These are phyloP conservation scores for Cutaneotrichosporon cutaneum DNA, from an alignment of 1,284 basidiomycete genomes.

Conservation along the genomic window DNA sequence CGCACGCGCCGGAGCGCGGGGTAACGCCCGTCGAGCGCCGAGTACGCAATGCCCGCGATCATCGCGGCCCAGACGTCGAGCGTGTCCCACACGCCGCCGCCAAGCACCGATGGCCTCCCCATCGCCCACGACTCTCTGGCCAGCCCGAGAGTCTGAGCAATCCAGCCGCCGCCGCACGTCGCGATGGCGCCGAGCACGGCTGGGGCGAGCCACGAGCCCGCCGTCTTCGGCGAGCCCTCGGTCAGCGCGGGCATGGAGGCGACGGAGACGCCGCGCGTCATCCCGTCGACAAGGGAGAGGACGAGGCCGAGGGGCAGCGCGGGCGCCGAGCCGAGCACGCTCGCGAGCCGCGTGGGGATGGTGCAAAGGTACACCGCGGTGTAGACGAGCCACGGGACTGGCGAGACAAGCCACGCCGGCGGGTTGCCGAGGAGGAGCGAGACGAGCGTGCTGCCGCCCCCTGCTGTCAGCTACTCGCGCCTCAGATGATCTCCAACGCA, in stretches of 20 bases:
- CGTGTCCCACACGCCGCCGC: slow-evolving; percentile 35
- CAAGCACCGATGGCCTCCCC: slow-evolving; percentile 33
- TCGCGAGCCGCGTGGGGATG: slow-evolving; percentile 33
- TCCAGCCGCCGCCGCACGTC: slow-evolving; percentile 38
- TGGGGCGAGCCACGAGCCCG: slow-evolving; percentile 27
- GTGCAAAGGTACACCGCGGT: slow-evolving; percentile 34
- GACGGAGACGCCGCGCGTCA: slow-evolving; percentile 37
- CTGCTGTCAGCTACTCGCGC: slow-evolving; percentile 23
- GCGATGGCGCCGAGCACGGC: slow-evolving; percentile 39
- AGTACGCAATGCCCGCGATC: slow-evolving; percentile 30
- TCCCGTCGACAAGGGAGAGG: slow-evolving; percentile 35
- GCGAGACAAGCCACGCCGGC: slow-evolving; percentile 45
- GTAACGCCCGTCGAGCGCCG: slow-evolving; percentile 26
- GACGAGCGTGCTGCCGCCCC: slow-evolving; percentile 45
- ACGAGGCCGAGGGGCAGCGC: slow-evolving; percentile 35
- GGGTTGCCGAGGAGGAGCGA: slow-evolving; percentile 41
- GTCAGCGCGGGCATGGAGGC: slow-evolving; percentile 28
- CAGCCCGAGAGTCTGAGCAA: slow-evolving; percentile 37
- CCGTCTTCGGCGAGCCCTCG: neutral
- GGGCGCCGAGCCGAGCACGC: slow-evolving; percentile 29
- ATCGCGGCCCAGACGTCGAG: slow-evolving; percentile 44
- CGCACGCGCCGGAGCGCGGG: neutral
- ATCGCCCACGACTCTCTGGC: slow-evolving; percentile 33
- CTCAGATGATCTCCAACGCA: no score
- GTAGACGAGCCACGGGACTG: slow-evolving; percentile 45